Evolutionary conservation across 345 rosid genomes (phyloP).

Genomic region (Gossypium sturtianum): DNA sequence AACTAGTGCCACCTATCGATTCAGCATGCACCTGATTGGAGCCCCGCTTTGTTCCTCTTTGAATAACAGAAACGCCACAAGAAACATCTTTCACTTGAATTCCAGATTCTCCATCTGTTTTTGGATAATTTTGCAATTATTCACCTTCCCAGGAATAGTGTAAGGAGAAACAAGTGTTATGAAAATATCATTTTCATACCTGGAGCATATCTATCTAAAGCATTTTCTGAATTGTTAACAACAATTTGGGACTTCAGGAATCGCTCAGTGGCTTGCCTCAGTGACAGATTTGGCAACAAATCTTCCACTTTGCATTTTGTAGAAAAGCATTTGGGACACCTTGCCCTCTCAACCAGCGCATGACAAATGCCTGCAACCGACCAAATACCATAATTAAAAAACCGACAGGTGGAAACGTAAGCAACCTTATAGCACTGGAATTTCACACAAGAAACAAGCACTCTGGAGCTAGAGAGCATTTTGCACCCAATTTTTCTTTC

Average conservation of each 20-base stretch:
- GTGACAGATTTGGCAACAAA: constrained; percentile 48
- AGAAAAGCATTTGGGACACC: constrained; percentile 46
- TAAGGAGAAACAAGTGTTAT: background rate
- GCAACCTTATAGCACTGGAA: background rate
- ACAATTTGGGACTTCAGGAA: constrained; percentile 33
- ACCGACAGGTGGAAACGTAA: constrained; percentile 7
- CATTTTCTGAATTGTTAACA: constrained; percentile 23
- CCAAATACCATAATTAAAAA: background rate
- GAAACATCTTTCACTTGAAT: constrained; percentile 38
- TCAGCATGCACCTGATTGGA: constrained; percentile 32
- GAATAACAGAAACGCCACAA: constrained; percentile 27
- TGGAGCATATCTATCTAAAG: constrained; percentile 26
- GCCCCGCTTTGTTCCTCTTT: constrained; percentile 30
- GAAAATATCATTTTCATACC: constrained; percentile 27
- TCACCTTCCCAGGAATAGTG: background rate
- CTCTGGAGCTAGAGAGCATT: background rate
- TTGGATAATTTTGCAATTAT: constrained; percentile 7
- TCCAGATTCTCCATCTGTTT: constrained; percentile 50
- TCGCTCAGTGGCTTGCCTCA: constrained; percentile 39
- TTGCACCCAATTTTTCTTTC: background rate
- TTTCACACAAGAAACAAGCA: background rate
- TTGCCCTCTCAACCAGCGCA: constrained; percentile 33
- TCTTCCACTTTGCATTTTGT: constrained; percentile 32
- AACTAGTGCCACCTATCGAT: constrained; percentile 9
- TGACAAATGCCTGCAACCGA: constrained; percentile 32